phyloP scores from a whole-genome alignment of 2,329 filamentous ascomycete species.

The Botrytis medusae region DNA sequence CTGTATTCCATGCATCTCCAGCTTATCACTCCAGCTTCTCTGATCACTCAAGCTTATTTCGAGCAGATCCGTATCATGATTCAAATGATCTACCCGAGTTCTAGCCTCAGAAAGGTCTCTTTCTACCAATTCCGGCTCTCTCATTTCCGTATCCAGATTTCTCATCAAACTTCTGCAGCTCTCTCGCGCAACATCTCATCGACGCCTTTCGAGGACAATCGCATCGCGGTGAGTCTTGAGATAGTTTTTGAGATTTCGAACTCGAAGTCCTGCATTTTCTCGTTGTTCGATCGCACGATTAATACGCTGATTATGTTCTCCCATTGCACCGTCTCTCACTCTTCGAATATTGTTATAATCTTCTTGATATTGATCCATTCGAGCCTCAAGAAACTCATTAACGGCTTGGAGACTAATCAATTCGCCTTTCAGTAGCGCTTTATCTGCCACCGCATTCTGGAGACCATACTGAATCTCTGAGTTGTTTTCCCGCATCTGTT shows the following conservation, averaged over 20 bases:
- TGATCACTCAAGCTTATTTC: not conserved
- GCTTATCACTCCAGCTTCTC: not conserved
- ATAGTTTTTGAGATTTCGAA: not conserved
- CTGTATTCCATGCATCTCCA: not conserved
- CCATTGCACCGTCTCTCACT: not conserved
- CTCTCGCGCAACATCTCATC: no score
- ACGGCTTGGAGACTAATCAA: fast-evolving
- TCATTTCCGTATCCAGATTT: not conserved
- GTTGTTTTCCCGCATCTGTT: no score
- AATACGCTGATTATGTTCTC: not conserved
- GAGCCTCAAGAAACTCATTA: not conserved
- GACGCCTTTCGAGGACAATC: not conserved
- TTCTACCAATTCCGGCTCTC: not conserved
- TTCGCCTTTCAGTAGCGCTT: not conserved
- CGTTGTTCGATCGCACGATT: not conserved
- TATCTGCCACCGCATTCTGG: no score
- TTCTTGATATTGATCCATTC: not conserved
- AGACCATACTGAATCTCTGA: not conserved
- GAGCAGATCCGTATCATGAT: not conserved
- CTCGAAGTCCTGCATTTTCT: not conserved
- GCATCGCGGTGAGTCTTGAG: not conserved
- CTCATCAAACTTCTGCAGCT: not conserved
- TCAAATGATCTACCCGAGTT: not conserved
- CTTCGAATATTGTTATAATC: not conserved
- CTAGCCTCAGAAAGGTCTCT: not conserved